Percentiles rank a stretch among this genome's conserved stretches.
Evolutionary conservation across 2,329 filamentous ascomycete species (phyloP).

Genomic region (Paradendryphiella salina): DNA sequence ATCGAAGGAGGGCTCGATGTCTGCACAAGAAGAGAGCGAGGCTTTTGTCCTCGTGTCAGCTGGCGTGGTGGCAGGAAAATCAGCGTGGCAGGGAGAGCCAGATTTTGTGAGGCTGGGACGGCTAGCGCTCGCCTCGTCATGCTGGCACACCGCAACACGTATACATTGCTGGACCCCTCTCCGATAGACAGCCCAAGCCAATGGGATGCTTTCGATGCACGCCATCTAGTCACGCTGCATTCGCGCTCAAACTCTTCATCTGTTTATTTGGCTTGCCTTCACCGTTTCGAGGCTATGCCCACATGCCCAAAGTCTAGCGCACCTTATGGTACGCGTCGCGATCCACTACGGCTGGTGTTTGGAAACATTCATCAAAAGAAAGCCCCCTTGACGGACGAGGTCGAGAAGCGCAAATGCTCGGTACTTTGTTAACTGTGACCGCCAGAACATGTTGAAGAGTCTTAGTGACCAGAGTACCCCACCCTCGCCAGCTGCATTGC

Average conservation of each 20-base stretch:
- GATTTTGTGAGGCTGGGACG: conserved; percentile 25
- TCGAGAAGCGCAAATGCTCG: too few species aligned
- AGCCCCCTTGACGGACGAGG: background rate
- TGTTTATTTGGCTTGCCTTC: background rate
- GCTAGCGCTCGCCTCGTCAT: conserved; percentile 24
- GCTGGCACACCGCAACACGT: conserved; percentile 30
- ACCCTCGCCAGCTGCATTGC: background rate
- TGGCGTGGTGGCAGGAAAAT: conserved; percentile 25
- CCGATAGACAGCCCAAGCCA: background rate
- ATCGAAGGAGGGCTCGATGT: conserved; percentile 6
- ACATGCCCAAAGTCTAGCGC: conserved; percentile 4
- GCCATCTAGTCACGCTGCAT: conserved; percentile 4
- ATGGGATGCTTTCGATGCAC: background rate
- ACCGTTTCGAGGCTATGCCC: conserved; percentile 1
- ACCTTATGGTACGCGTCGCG: background rate
- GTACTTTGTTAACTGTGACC: background rate
- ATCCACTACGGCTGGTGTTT: background rate
- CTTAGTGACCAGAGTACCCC: background rate
- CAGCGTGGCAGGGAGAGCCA: conserved; percentile 16
- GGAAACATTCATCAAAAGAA: background rate
- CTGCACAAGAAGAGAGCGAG: conserved; percentile 20
- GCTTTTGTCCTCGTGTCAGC: conserved; percentile 18
- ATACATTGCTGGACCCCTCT: conserved; percentile 18
- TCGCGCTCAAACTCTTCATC: background rate
- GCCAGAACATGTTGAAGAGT: background rate